A percentile compares a stretch with the other conserved stretches of the same genome.
Evolutionary conservation across 495 filamentous ascomycete genomes (phyloP).

Genomic region (Aspergillus coremiiformis): DNA sequence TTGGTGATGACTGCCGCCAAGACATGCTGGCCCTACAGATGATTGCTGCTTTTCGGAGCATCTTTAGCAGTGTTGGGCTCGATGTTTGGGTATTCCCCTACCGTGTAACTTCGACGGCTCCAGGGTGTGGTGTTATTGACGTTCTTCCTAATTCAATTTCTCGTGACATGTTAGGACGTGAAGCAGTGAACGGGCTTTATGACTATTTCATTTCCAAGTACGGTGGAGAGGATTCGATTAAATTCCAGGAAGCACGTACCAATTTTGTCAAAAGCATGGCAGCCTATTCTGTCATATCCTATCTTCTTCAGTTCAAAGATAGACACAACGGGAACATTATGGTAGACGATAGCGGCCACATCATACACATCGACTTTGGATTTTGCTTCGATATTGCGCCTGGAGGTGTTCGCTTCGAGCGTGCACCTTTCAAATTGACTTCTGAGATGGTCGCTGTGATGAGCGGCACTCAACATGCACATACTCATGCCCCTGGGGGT

Average conservation of each 20-base stretch:
- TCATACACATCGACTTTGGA: slow-evolving; percentile 98
- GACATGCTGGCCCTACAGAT: slow-evolving; percentile 95
- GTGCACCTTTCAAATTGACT: slow-evolving; percentile 96
- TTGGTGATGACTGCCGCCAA: slow-evolving; percentile 96
- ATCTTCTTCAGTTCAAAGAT: slow-evolving; percentile 97
- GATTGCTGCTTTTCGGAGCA: slow-evolving; percentile 93
- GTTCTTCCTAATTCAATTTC: slow-evolving; percentile 96
- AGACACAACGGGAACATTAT: slow-evolving; percentile 99
- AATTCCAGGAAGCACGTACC: slow-evolving; percentile 89
- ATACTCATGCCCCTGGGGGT: slow-evolving; percentile 26
- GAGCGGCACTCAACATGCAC: slow-evolving; percentile 60
- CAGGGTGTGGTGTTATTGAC: slow-evolving; percentile 97
- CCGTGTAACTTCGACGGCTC: slow-evolving; percentile 95
- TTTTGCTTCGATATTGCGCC: slow-evolving; percentile 99
- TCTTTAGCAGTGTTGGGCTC: slow-evolving; percentile 87
- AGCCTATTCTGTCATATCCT: slow-evolving; percentile 97
- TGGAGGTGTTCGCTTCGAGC: slow-evolving; percentile 92
- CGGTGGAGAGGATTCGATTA: slow-evolving; percentile 86
- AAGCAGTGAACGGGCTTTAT: slow-evolving; percentile 95
- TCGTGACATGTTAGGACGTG: slow-evolving; percentile 94
- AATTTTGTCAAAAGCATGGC: slow-evolving; percentile 99
- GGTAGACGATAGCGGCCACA: slow-evolving; percentile 94
- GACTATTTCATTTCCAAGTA: slow-evolving; percentile 98
- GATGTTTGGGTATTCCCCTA: slow-evolving; percentile 98
- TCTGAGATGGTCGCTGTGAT: slow-evolving; percentile 97